phyloP scores from a whole-genome alignment of 2,329 filamentous ascomycete species.

The Exophiala xenobiotica region DNA sequence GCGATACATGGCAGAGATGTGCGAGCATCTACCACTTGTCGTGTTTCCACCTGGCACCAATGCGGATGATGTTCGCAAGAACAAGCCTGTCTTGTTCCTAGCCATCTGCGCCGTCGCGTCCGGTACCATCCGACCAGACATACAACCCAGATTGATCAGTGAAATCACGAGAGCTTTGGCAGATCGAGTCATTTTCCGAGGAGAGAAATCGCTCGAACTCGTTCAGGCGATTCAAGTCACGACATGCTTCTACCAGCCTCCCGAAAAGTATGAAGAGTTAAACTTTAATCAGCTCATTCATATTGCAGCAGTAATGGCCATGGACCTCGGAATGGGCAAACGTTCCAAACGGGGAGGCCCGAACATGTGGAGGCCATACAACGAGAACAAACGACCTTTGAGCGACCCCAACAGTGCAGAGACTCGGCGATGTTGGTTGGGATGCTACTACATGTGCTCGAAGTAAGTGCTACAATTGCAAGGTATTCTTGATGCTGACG shows the following conservation, averaged over 20 bases:
- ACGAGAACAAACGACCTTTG: conserved; percentile 38
- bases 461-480: conserved; percentile 41
- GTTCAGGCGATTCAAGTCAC: conserved; percentile 74
- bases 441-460: conserved; percentile 62
- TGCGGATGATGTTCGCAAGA: conserved; percentile 55
- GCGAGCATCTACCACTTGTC: conserved; percentile 57
- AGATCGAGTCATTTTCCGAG: conserved; percentile 70
- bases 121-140: conserved; percentile 51
- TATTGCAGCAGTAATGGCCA: conserved; percentile 75
- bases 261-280: conserved; percentile 78
- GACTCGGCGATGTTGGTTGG: conserved; percentile 58
- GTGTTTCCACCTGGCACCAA: conserved; percentile 56
- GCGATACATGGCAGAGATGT: conserved; percentile 55
- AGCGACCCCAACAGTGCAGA: conserved; percentile 55
- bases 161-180: conserved; percentile 73
- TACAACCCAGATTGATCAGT: conserved; percentile 63
- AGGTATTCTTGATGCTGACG: conserved; percentile 3
- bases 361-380: conserved; percentile 40
- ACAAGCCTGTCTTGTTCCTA: conserved; percentile 61
- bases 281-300: conserved; percentile 89
- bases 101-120: conserved; percentile 57
- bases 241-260: conserved; percentile 82
- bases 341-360: conserved; percentile 42
- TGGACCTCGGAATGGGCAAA: conserved; percentile 76
- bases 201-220: conserved; percentile 79